These are phyloP conservation scores for Paulownia fortunei DNA, from an alignment of 257 asterid genomes.

Conservation along the genomic window DNA sequence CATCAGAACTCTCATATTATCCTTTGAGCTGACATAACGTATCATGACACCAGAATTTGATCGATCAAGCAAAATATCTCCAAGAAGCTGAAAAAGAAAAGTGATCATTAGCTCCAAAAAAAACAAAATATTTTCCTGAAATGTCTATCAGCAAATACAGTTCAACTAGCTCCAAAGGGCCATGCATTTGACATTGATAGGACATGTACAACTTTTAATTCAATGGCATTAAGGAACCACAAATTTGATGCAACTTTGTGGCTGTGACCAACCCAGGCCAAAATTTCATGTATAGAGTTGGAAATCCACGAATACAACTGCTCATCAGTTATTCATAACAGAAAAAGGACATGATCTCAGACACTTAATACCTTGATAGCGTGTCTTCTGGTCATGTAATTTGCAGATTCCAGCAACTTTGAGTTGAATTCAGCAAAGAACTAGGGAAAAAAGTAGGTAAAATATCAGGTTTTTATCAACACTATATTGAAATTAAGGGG, in stretches of 20 bases:
- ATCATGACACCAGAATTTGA: conserved; percentile 79
- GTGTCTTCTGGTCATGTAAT: conserved; percentile 88
- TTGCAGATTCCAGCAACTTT: conserved; percentile 79
- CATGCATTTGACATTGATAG: not conserved
- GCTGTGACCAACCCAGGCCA: not conserved
- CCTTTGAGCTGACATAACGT: conserved; percentile 79
- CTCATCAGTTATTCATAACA: not conserved
- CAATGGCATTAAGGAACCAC: not conserved
- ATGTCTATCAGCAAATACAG: not conserved
- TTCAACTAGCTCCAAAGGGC: not conserved
- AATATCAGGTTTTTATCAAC: not conserved
- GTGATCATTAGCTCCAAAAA: conserved; percentile 11
- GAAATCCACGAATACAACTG: not conserved
- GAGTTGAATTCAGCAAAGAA: conserved; percentile 86
- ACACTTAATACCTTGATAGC: conserved; percentile 71
- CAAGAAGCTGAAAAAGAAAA: conserved; percentile 67
- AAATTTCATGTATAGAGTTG: conserved; percentile 1
- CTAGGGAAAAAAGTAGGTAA: conserved; percentile 44
- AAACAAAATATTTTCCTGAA: not conserved
- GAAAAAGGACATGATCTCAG: not conserved
- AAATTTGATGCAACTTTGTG: not conserved
- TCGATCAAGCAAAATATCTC: conserved; percentile 89
- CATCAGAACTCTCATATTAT: conserved; percentile 78
- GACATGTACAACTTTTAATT: not conserved
- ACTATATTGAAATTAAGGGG: not conserved